Percentiles rank a stretch among this genome's conserved stretches.
These are phyloP conservation scores for Penicillium brasilianum DNA, from an alignment of 2,329 filamentous ascomycete genomes.

Conservation along the genomic window DNA sequence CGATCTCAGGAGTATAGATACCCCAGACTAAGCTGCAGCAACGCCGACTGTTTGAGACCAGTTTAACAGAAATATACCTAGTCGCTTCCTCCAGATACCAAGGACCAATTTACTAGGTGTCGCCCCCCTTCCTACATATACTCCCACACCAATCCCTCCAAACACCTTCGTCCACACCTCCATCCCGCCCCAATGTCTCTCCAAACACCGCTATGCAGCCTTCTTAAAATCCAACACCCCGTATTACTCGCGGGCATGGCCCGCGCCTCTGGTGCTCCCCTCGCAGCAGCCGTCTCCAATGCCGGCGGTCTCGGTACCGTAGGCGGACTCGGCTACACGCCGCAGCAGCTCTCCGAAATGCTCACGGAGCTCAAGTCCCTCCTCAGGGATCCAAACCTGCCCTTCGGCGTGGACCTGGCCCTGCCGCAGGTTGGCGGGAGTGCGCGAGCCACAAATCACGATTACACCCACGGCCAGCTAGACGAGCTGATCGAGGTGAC, in stretches of 20 bases:
- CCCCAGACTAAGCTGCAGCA: not conserved
- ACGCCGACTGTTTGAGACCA: not conserved
- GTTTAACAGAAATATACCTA: too few relatives aligned
- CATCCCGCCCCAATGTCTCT: constrained; percentile 62
- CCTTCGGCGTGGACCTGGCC: constrained; percentile 90
- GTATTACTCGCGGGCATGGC: constrained; percentile 96
- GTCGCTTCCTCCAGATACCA: not conserved
- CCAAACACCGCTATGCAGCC: constrained; percentile 75
- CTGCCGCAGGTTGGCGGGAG: constrained; percentile 84
- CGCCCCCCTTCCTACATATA: not conserved
- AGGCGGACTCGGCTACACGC: constrained; percentile 69
- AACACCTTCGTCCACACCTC: not conserved
- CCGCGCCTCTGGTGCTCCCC: constrained; percentile 74
- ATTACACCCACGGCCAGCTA: constrained; percentile 89
- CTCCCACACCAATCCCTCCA: not conserved
- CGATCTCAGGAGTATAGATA: constrained; percentile 4
- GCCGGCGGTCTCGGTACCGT: constrained; percentile 77
- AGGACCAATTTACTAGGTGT: not conserved
- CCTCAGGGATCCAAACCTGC: constrained; percentile 68
- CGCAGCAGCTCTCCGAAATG: constrained; percentile 76
- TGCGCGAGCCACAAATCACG: constrained; percentile 90
- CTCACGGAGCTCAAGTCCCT: constrained; percentile 83
- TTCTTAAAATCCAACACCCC: constrained; percentile 84
- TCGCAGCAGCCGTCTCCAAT: constrained; percentile 87
- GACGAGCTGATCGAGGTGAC: constrained; percentile 87